phyloP scores from a whole-genome alignment of 805 yeast species.

The Starmerella vitae region DNA sequence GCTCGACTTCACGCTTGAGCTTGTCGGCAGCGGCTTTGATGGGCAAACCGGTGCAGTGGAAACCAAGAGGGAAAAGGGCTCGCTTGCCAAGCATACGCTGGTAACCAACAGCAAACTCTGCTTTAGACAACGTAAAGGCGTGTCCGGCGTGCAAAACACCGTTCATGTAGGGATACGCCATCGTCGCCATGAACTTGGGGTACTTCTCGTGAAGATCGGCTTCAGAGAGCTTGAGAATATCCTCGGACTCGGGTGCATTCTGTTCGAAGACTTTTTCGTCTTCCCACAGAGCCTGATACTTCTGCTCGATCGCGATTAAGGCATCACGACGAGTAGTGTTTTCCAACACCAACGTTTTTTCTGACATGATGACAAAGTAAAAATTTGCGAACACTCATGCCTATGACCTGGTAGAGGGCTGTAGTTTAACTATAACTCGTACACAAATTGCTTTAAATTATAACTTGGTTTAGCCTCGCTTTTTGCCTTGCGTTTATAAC shows the following conservation, averaged over 20 bases:
- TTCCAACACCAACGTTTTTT: slow-evolving; percentile 25
- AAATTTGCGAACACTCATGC: no score
- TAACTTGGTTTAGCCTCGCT: no score
- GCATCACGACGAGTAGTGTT: slow-evolving; percentile 92
- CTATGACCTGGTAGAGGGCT: no score
- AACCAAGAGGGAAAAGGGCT: slow-evolving; percentile 89
- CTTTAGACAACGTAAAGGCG: slow-evolving; percentile 85
- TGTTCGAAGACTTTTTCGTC: slow-evolving; percentile 76
- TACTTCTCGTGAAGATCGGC: slow-evolving; percentile 63
- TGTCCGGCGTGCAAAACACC: slow-evolving; percentile 98
- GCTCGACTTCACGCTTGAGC: slow-evolving; percentile 79
- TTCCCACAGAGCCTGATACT: slow-evolving; percentile 76
- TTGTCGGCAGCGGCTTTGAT: slow-evolving; percentile 90
- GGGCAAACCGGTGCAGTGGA: slow-evolving; percentile 99
- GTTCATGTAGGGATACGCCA: slow-evolving; percentile 99
- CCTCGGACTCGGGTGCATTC: slow-evolving; percentile 63
- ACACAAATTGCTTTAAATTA: no score
- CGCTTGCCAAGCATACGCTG: slow-evolving; percentile 90
- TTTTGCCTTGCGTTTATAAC: no score
- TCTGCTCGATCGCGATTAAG: slow-evolving; percentile 73
- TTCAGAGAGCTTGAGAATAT: slow-evolving; percentile 40
- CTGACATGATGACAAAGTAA: slow-evolving; percentile 18
- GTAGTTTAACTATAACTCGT: no score
- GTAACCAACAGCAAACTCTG: slow-evolving; percentile 81
- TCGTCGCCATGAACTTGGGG: slow-evolving; percentile 81